Conservation (phyloP, 176 grass and related monocot genomes). For the Aegilops speltoides region DNA sequence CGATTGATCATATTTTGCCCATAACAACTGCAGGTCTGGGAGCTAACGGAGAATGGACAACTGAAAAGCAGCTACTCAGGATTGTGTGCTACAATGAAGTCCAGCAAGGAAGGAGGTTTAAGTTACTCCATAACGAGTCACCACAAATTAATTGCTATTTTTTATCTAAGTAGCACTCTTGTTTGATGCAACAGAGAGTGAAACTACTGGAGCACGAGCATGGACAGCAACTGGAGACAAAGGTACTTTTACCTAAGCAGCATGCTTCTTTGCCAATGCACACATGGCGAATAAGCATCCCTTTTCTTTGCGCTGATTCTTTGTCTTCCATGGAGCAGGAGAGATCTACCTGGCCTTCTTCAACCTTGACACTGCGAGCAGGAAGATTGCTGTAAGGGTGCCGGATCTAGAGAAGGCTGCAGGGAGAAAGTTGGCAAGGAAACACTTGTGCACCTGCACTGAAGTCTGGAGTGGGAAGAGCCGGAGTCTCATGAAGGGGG, state of each 20-base stretch:
- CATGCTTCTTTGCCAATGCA: background rate
- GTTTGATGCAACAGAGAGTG: constrained; percentile 36
- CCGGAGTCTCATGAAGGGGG: constrained; percentile 13
- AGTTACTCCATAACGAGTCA: background rate
- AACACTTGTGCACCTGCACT: constrained; percentile 44
- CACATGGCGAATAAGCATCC: background rate
- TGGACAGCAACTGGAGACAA: constrained; percentile 80
- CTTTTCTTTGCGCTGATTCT: background rate
- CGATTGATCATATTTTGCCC: constrained; percentile 4
- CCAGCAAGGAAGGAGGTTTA: constrained; percentile 33
- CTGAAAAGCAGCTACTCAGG: constrained; percentile 83
- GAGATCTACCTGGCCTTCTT: constrained; percentile 88
- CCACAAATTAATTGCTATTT: background rate
- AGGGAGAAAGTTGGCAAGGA: constrained; percentile 26
- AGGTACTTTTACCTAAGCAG: constrained; percentile 42
- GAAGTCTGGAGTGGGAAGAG: constrained; percentile 60
- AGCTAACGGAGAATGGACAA: constrained; percentile 77
- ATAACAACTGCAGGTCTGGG: constrained; percentile 67
- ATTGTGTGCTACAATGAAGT: constrained; percentile 62
- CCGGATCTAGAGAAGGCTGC: constrained; percentile 53
- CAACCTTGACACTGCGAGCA: constrained; percentile 56
- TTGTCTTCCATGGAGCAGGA: constrained; percentile 33
- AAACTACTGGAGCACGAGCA: constrained; percentile 43
- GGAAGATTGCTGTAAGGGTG: constrained; percentile 41
- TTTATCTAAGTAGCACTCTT: constrained; percentile 16